Base-by-base conservation (phyloP, 2,329 filamentous ascomycete genomes). In the Cladosporium phlei region DNA sequence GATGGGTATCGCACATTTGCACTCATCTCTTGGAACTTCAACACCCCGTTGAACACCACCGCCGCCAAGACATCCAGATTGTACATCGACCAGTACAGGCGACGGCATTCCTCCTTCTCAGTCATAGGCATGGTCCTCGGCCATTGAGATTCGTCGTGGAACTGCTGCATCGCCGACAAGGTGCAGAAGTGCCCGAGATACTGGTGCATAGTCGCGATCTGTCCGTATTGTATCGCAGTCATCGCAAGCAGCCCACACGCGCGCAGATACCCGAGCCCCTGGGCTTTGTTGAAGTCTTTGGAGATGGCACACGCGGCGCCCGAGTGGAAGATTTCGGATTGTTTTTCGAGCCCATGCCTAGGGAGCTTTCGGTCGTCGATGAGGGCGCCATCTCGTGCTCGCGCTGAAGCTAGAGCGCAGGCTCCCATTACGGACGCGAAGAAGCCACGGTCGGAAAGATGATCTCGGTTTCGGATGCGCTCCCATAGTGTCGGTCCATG, bases 61-160 rank as follows among this genome's bases (percentile, higher is more conserved):
- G 73, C 70, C 0, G 72, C 68, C 57, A 74, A 78, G 3, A 80
- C 68, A 47, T 80, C 77, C 2, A 80, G 61, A 7, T 72, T 76
- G 55, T 80, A 80, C 46, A 76, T 77, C 28, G 75, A 75, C 77
- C 77, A 80, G 53, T 75, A 74, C 52, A 76, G 54, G 52, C 71
- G 60, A 48, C 74, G 65, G 29, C 73, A 64, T 57, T 75, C 70
- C 54, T 78, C 74, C 12, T 57, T 62, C 54, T 78, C 75, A 6
- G 75, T 63, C 4, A 66, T 55, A 9, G 64, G 63, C 6, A 77
- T 62, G 10, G 65, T 60, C 4, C 62, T 60, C 0, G 75, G 75
- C 77, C 77, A 80, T 10, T 71, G 66, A 4, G 65, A 60, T 54
- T 80, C 77, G 53, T 79, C 74, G 52, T 78, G 73, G n/a, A 77